Percentiles rank a stretch among this genome's conserved stretches.
Evolutionary conservation across 495 filamentous ascomycete species (phyloP).

Genomic region (Aspergillus cavernicola): DNA sequence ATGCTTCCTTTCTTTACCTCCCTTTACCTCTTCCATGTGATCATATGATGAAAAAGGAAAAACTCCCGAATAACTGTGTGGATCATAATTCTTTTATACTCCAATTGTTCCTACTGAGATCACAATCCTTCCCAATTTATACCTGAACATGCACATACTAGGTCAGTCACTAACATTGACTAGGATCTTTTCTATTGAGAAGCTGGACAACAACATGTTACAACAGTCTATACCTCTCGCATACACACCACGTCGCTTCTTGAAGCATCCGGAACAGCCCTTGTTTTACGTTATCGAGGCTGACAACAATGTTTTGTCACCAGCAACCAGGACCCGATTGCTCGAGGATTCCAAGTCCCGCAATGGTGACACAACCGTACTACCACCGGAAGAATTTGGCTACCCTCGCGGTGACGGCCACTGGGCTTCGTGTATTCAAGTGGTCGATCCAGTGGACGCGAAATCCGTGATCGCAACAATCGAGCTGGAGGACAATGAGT

Average conservation of each 20-base stretch:
- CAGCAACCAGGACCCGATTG: slow-evolving; percentile 65
- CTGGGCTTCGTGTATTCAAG: slow-evolving; percentile 92
- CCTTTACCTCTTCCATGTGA: slow-evolving; percentile 18
- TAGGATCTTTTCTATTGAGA: slow-evolving; percentile 89
- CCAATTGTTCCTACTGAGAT: slow-evolving; percentile 78
- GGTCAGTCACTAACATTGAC: slow-evolving; percentile 23
- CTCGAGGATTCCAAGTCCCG: slow-evolving; percentile 60
- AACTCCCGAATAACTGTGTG: slow-evolving; percentile 45
- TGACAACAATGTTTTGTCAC: slow-evolving; percentile 82
- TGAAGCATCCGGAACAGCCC: slow-evolving; percentile 82
- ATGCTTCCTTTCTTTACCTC: slow-evolving; percentile 3
- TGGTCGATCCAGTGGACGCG: slow-evolving; percentile 76
- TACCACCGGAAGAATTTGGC: slow-evolving; percentile 84
- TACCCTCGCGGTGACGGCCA: slow-evolving; percentile 77
- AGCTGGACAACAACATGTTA: slow-evolving; percentile 77
- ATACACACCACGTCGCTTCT: slow-evolving; percentile 84
- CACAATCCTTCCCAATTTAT: slow-evolving; percentile 8
- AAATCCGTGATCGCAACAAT: slow-evolving; percentile 70
- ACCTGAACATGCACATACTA: background rate
- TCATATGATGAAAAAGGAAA: slow-evolving; percentile 66
- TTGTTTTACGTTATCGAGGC: slow-evolving; percentile 92
- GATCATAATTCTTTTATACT: slow-evolving; percentile 49
- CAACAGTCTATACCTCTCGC: slow-evolving; percentile 85
- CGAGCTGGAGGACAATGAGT: slow-evolving; percentile 85
- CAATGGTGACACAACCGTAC: slow-evolving; percentile 64